phyloP scores from a whole-genome alignment of 2,329 filamentous ascomycete species.

The Microcyclosporella mali region DNA sequence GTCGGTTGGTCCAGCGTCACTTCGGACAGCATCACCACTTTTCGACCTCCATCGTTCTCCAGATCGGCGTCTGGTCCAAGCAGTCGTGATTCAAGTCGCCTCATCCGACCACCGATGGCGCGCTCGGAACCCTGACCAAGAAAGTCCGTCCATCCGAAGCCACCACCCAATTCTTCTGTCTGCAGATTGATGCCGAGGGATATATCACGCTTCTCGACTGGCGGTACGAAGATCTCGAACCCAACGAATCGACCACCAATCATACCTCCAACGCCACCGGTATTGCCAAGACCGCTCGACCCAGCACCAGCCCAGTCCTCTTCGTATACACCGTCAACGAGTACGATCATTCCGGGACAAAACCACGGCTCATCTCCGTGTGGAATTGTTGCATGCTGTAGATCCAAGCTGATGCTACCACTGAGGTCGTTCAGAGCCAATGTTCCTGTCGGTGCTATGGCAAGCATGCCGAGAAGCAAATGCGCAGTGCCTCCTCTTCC shows the following conservation, averaged over 20 bases:
- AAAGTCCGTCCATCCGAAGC: slow-evolving; percentile 97
- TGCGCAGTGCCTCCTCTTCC: slow-evolving; percentile 80
- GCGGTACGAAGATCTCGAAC: slow-evolving; percentile 85
- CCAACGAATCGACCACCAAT: slow-evolving; percentile 89
- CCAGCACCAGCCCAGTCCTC: slow-evolving; percentile 73
- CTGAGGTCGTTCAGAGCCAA: slow-evolving; percentile 81
- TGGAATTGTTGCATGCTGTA: slow-evolving; percentile 72
- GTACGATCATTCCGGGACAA: slow-evolving; percentile 88
- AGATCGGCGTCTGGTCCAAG: slow-evolving; percentile 37
- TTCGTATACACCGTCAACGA: slow-evolving; percentile 93
- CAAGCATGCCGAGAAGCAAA: slow-evolving; percentile 78
- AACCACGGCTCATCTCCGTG: slow-evolving; percentile 81
- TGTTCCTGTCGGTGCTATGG: slow-evolving; percentile 71
- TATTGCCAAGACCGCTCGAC: slow-evolving; percentile 55
- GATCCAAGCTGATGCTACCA: slow-evolving; percentile 77
- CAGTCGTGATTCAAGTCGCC: slow-evolving; percentile 65
- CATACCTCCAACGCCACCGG: slow-evolving; percentile 76
- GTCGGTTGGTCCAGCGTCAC: slow-evolving; percentile 77
- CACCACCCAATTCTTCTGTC: slow-evolving; percentile 60
- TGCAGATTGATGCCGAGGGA: slow-evolving; percentile 60
- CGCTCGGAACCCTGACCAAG: slow-evolving; percentile 85
- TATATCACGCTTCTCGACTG: slow-evolving; percentile 74
- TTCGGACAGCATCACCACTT: slow-evolving; percentile 74
- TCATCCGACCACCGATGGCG: slow-evolving; percentile 75
- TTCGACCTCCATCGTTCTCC: slow-evolving; percentile 31